Conservation (phyloP, 441 rosid species). For the Eutrema salsugineum region DNA sequence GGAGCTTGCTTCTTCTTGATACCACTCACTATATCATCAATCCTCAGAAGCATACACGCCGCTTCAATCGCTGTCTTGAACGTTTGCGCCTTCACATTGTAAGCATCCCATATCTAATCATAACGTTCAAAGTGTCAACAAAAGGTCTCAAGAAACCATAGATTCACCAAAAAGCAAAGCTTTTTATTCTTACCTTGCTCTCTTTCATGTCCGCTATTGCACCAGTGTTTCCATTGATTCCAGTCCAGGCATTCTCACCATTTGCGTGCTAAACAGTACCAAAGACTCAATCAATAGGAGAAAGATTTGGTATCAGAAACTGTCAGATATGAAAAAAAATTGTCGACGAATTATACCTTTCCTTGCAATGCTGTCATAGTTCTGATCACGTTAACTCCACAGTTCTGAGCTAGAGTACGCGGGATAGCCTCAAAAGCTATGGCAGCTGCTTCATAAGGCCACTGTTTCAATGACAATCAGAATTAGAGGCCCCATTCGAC, state of each 20-base stretch:
- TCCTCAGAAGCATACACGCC: slow-evolving; percentile 88
- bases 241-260: slow-evolving; percentile 92
- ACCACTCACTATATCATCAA: slow-evolving; percentile 94
- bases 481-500: background rate
- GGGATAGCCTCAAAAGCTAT: slow-evolving; percentile 95
- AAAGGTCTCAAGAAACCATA: background rate
- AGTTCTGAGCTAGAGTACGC: slow-evolving; percentile 88
- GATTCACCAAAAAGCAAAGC: background rate
- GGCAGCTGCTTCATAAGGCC: slow-evolving; percentile 98
- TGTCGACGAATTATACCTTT: slow-evolving; percentile 39
- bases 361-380: slow-evolving; percentile 95
- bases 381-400: slow-evolving; percentile 91
- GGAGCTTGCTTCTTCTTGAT: slow-evolving; percentile 91
- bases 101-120: slow-evolving; percentile 88
- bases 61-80: slow-evolving; percentile 94
- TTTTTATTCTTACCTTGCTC: slow-evolving; percentile 47
- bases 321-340: background rate
- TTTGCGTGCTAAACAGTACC: slow-evolving; percentile 72
- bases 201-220: slow-evolving; percentile 90
- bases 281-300: background rate
- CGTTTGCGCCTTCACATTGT: slow-evolving; percentile 90
- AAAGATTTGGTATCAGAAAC: background rate
- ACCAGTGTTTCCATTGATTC: slow-evolving; percentile 90
- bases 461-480: slow-evolving; percentile 40
- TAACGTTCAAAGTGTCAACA: background rate